Base-by-base conservation (phyloP, 1,284 basidiomycete genomes). In the Cutaneotrichosporon arboriforme region DNA sequence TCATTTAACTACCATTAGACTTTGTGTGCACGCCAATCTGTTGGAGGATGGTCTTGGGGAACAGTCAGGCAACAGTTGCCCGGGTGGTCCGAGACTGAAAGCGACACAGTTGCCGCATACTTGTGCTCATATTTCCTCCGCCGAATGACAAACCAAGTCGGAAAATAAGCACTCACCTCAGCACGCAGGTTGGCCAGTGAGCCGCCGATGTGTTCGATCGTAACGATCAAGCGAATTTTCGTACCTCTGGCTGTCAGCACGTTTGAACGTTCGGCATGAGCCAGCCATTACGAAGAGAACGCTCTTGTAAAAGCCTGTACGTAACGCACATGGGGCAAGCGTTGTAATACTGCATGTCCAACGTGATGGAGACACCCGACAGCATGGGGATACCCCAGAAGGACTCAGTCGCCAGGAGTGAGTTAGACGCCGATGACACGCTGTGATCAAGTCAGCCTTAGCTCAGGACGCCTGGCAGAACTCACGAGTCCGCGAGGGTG, bases 361-460 rank as follows among this genome's bases (percentile, higher is more conserved):
- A 55, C 10, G 59, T 51, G 9, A 69, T 40, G 10, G 61, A 60
- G 2, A 71, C 68, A 21, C 70, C 70, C 0, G 57, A 50, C 4
- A 65, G 45, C 61, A 69, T 65, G 2, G 69, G 70, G 36, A 54
- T 52, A 34, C 65, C 68, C 70, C 70, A 72, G 54, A 70, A 72
- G 12, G 49, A 60, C 3, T 65, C 62, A 15, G 68, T 66, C 8
- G 53, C 52, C 3, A 69, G 52, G 2, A 55, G 17, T 20, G 42
- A 40, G 33, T 47, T 23, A 13, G 54, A 54, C 4, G 39, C 35
- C 1, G 54, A 53, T 5, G 49, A 20, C 12, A 48, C 46, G 4
- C 39, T 41, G 9, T 10, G 39, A 9, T 22, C 9, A 37, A 13
- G 4, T 37, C 33, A 15, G 26, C 7, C 26, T 31, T 31, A 31